These are phyloP conservation scores for Pseudocercospora musae DNA, from an alignment of 2,329 filamentous ascomycete species.

Conservation along the genomic window DNA sequence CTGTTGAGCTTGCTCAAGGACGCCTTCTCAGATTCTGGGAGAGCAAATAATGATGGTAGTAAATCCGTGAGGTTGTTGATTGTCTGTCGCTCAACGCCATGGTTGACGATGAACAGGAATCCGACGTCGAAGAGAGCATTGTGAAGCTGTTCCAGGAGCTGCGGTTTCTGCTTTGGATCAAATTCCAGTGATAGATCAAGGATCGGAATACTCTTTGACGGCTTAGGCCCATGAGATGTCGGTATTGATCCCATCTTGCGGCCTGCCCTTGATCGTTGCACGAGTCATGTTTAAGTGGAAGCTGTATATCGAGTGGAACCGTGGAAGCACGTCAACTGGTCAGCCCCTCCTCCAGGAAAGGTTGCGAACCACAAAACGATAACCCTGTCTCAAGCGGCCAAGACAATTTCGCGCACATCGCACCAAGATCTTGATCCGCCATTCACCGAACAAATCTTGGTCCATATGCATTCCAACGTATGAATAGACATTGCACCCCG, in stretches of 20 bases:
- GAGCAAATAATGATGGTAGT: slow-evolving; percentile 46
- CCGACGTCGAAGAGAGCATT: slow-evolving; percentile 51
- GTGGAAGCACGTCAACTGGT: neutral
- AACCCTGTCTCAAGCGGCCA: no score
- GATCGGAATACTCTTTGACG: slow-evolving; percentile 41
- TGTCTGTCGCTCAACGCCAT: slow-evolving; percentile 41
- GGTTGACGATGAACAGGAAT: slow-evolving; percentile 54
- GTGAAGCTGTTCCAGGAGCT: slow-evolving; percentile 45
- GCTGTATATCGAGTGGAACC: neutral
- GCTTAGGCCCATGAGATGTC: neutral
- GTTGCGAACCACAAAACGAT: neutral
- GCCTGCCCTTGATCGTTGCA: neutral
- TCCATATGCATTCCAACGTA: no score
- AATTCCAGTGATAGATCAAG: slow-evolving; percentile 49
- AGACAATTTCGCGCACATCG: no score
- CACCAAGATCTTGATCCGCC: no score
- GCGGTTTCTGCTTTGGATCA: slow-evolving; percentile 35
- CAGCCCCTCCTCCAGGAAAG: no score
- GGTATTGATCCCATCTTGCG: neutral
- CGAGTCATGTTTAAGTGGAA: neutral
- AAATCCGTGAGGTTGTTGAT: slow-evolving; percentile 40
- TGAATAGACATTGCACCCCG: no score
- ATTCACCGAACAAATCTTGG: no score
- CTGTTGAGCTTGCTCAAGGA: slow-evolving; percentile 50
- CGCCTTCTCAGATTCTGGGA: slow-evolving; percentile 40